Conservation (phyloP, 371 early-diverging fungal species). For the Funneliformis caledonium region DNA sequence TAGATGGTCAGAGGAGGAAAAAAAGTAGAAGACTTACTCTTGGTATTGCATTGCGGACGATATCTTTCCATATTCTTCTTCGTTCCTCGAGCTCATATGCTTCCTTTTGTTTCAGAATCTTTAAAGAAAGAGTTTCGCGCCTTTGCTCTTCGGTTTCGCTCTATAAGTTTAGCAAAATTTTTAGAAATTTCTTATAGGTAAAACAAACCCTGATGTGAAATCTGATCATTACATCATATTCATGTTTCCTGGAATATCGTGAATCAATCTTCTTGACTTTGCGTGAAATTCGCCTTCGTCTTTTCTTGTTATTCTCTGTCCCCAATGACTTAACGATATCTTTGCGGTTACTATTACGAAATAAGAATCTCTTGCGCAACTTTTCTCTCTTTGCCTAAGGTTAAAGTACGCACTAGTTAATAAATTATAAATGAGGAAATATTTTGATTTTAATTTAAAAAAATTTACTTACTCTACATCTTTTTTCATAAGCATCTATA, state of each 20-base stretch:
- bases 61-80: conserved; percentile 39
- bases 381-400: conserved; percentile 22
- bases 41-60: conserved; percentile 39
- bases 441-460: not conserved
- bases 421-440: not conserved
- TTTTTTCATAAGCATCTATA: conserved; percentile 19
- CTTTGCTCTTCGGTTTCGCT: not conserved
- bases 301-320: not conserved
- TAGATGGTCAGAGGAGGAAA: not conserved
- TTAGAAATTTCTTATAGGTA: not conserved
- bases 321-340: not conserved
- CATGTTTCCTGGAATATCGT: not conserved
- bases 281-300: not conserved
- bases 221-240: not conserved
- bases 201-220: not conserved
- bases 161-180: not conserved
- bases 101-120: conserved; percentile 23
- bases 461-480: conserved; percentile 16
- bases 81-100: conserved; percentile 32
- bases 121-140: not conserved
- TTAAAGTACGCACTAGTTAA: not conserved
- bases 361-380: not conserved
- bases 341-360: conserved; percentile 5
- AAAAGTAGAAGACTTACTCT: not conserved
- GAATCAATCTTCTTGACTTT: not conserved